Base-by-base conservation (phyloP, 176 grass and related monocot genomes). In the Avena eriantha region DNA sequence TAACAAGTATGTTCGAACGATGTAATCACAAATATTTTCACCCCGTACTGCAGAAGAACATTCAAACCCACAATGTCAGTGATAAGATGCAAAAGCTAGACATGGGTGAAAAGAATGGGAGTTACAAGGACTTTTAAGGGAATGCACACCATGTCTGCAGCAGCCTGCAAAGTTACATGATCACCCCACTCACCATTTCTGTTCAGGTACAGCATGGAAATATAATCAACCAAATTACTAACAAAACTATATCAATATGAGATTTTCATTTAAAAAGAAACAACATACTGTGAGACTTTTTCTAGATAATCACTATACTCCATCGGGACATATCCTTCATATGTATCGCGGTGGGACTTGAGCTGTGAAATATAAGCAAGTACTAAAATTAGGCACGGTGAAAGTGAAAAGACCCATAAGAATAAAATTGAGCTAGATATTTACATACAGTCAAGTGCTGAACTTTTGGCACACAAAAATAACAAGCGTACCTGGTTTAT, bases 21-120 rank as follows among this genome's bases (percentile, higher is more conserved):
- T 83, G 89, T 94, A 85, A 94, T 94, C 48, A 94, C 89, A 82
- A 94, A 91, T 89, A 94, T 91, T 87, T 94, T 94, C 74, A 94
- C 89, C 18, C 92, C 92, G 35, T 94, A 94, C 92, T 94, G 87
- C 80, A 70, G 46, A 81, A 89, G 69, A 89, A 26, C 29, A 84
- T 72, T 35, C 66, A 76, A 80, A 84, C 21, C 46, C 35, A 85
- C 68, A 35, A 78, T 76, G 7, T 26, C 19, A n/a, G 14, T 69
- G 18, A n/a, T 53, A 36, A 31, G 10, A 53, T 60, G 34, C 12
- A 34, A 46, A 84, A 50, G 47, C 26, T 1, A 36, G 58, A 76
- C n/a, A 6, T 3, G 0, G 7, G 61, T 77, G 49, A 79, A 68
- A 53, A 82, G 14, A 65, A 41, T 61, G 22, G 18, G 16, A 22